Evolutionary conservation across 108 stramenopile species (phyloP), one percentile per base, ranked within the genome.

Genomic region (Nitzschia putrida): DNA sequence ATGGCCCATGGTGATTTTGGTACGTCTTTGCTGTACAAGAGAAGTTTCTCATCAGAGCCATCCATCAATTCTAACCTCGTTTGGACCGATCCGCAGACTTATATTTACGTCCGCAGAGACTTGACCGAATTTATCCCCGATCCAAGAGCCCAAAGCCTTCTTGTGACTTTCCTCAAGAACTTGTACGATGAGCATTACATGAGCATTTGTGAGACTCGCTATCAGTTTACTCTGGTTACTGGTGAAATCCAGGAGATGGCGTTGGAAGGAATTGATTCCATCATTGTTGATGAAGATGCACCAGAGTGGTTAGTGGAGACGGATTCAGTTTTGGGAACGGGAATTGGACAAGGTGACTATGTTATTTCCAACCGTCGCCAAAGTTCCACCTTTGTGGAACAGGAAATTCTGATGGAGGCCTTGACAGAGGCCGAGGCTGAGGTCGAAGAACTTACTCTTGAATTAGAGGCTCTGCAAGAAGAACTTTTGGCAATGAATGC

Each of bases 1-100:
- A 7, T 95, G 91, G 91, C 94, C 94, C 42, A 92, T 95, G 50
- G 74, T 85, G 26, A 76, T 77, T 7, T 75, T 91, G 43, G 76
- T 42, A 18, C 14, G 47, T 49, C 6, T 1, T 16, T 13, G n/a
- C 9, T 44, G 44, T 44, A 44, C 11, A 44, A 13, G 44, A 13
- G 44, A 44, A 44, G 44, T 44, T 9, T 13, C 9, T 44, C 44
- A 44, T 11, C 44, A 11, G 44, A 44, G 11, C 44, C 13, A 11
- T 13, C 44, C 13, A 44, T 9, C 13, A 13, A 44, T 18, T 49
- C 47, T 49, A 18, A 49, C 18, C n/a, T 49, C n/a, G 47, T 16
- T 49, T 44, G n/a, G n/a, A n/a, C n/a, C n/a, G n/a, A 9, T 44
- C 72, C 73, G 14, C 76, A 85, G 26, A 86, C 88, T 9, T 93